Evolutionary conservation across 495 filamentous ascomycete genomes (phyloP).

Genomic region (Aspergillus avenaceus): DNA sequence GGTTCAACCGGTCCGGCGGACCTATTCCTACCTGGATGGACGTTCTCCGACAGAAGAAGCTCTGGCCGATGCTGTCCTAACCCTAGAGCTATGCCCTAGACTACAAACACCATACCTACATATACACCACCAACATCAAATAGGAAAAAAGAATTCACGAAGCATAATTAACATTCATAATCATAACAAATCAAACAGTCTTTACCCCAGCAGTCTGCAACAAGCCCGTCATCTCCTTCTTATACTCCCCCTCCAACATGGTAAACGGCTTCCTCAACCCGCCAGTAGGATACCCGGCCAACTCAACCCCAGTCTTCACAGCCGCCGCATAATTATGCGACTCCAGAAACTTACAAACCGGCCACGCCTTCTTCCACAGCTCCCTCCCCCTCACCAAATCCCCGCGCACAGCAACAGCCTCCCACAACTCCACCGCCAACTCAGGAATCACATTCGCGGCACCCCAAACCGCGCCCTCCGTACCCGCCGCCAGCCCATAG

Average conservation of each 20-base stretch:
- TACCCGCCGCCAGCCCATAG: conserved; percentile 30
- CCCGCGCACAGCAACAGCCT: conserved; percentile 26
- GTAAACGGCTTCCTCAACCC: conserved; percentile 32
- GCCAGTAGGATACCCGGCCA: conserved; percentile 28
- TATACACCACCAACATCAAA: too few species aligned
- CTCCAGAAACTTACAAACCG: conserved; percentile 36
- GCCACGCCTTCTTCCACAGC: conserved; percentile 31
- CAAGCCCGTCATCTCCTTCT: conserved; percentile 25
- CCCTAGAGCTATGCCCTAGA: too few species aligned
- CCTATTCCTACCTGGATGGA: conserved; percentile 29
- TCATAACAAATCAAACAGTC: conserved; percentile 17
- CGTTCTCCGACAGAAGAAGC: conserved; percentile 18
- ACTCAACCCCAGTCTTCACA: conserved; percentile 34
- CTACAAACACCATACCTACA: too few species aligned
- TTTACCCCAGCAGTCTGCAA: conserved; percentile 28
- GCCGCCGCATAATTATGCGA: conserved; percentile 28
- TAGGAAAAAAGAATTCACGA: too few species aligned
- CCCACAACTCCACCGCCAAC: conserved; percentile 29
- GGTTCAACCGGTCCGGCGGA: conserved; percentile 15
- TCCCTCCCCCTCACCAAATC: conserved; percentile 27
- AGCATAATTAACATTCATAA: conserved; percentile 1
- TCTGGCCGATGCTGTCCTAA: conserved; percentile 31
- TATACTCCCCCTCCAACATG: conserved; percentile 18
- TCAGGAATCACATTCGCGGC: conserved; percentile 36
- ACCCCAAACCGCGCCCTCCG: conserved; percentile 30